Base-by-base conservation (phyloP, 306 rosid genomes). In the Canavalia ensiformis region DNA sequence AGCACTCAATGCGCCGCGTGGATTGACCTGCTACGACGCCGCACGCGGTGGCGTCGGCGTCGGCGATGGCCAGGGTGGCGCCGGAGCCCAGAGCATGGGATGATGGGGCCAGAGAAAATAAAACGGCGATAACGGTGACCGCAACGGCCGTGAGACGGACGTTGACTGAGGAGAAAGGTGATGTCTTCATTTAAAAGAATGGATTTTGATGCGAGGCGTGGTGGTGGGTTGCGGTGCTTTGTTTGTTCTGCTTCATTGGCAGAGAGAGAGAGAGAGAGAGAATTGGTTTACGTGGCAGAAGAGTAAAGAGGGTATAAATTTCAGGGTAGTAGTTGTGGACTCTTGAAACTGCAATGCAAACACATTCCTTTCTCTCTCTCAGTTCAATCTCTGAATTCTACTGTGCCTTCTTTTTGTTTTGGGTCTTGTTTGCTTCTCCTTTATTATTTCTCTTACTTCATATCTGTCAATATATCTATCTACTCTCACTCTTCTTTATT, bases 81-180 rank as follows among this genome's bases (percentile, higher is more conserved):
- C 94, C 97, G 79, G 97, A 91, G 83, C 97, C 97, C 44, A 92
- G 82, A 49, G 91, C 92, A 81, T 77, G 56, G 34, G 83, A 77
- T 0, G 65, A 64, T 29, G 91, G 81, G 9, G 60, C 2, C 7
- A 60, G 0, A 39, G 8, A 7, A 81, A 87, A 42, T 39, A 87
- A 1, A 46, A 80, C 0, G 63, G 74, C 47, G 68, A 31, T 35
- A 63, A 7, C 5, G 74, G 72, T 0, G 79, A 44, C 4, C 78
- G 63, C 5, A 74, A 71, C 67, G 77, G 56, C 33, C 59, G 13
- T 30, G 60, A 83, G 52, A 42, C n/a, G 8, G 77, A 62, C 1
- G 33, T 6, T 66, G 70, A 29, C 47, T 87, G 76, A 33, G 62
- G 86, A 34, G 74, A 69, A 64, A 52, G 83, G 83, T 72, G 45